Evolutionary conservation across 83 land plant species (phyloP).

Genomic region (Picea engelmannii): DNA sequence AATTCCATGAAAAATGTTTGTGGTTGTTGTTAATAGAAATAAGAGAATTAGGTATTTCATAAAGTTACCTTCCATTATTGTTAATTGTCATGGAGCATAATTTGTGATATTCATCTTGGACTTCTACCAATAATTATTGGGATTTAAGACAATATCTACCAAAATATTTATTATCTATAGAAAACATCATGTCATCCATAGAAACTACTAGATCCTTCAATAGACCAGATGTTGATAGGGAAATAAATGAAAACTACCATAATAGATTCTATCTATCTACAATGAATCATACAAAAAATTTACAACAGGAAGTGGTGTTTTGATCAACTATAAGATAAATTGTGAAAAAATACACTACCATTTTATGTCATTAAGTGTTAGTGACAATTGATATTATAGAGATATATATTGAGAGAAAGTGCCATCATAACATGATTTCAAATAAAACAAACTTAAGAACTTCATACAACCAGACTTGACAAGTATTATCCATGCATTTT

Average conservation of each 20-base stretch:
- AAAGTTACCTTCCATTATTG: constrained; percentile 53
- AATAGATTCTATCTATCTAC: constrained; percentile 39
- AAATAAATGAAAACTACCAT: not conserved
- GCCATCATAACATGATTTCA: no score
- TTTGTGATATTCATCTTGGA: constrained; percentile 58
- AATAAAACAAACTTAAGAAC: no score
- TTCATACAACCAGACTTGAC: no score
- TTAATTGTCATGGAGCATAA: constrained; percentile 40
- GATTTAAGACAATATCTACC: constrained; percentile 61
- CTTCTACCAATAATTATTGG: constrained; percentile 41
- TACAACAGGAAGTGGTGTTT: constrained; percentile 54
- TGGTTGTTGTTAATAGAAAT: not conserved
- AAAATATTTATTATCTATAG: no score
- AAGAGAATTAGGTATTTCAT: not conserved
- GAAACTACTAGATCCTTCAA: not conserved
- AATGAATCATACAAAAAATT: constrained; percentile 62
- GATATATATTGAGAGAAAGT: not conserved
- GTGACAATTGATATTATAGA: not conserved
- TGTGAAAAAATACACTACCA: constrained; percentile 76
- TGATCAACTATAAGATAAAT: constrained; percentile 31
- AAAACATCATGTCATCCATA: not conserved
- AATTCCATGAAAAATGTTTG: not conserved
- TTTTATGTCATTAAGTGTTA: not conserved
- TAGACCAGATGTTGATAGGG: not conserved
- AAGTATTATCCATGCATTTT: no score